Base-by-base conservation (phyloP, 2,329 filamentous ascomycete genomes). In the Fusarium keratoplasticum region DNA sequence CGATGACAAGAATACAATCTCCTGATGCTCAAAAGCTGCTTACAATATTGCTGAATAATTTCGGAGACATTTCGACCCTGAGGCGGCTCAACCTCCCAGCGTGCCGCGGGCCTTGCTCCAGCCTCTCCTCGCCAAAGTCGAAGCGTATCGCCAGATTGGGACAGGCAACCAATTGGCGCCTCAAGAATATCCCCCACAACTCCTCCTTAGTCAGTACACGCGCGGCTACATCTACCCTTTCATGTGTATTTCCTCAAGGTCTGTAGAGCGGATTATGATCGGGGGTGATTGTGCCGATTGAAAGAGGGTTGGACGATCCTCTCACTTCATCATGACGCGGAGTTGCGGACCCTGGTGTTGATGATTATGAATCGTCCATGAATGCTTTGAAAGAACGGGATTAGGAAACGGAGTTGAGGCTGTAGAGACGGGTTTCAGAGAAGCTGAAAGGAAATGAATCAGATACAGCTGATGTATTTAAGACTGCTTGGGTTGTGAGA, bases 191-290 rank as follows among this genome's bases (percentile, higher is more conserved):
- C 55, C 55, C 27, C 33, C 36, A n/a, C 36, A 58, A 27, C 33
- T n/a, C 60, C 31, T 57, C 62, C 47, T 52, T 52, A 52, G 47
- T 52, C 47, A 52, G 47, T 31, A 52, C 47, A 52, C 47, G 47
- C 47, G 47, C 47, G 47, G 25, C 18, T 52, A 31, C 27, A 52
- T 6, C 18, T 52, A 6, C 27, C 6, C 27, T 11, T 52, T 31
- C 6, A 52, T 29, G 18, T 52, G 6, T 29, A 18, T 5, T n/a
- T 6, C 47, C 47, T 52, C 6, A 18, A n/a, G 10, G 27, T 20
- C 18, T 20, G 3, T n/a, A 29, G 18, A 14, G 27, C 6, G 18
- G 47, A 52, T 31, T 31, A 18, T 5, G 25, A 52, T 52, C 47
- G 47, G 47, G 27, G 47, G 31, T 14, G 25, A 14, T 52, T 31